A percentile compares a stretch with the other conserved stretches of the same genome.
These are phyloP conservation scores for Thelonectria olida DNA, from an alignment of 2,329 filamentous ascomycete genomes.

Conservation along the genomic window DNA sequence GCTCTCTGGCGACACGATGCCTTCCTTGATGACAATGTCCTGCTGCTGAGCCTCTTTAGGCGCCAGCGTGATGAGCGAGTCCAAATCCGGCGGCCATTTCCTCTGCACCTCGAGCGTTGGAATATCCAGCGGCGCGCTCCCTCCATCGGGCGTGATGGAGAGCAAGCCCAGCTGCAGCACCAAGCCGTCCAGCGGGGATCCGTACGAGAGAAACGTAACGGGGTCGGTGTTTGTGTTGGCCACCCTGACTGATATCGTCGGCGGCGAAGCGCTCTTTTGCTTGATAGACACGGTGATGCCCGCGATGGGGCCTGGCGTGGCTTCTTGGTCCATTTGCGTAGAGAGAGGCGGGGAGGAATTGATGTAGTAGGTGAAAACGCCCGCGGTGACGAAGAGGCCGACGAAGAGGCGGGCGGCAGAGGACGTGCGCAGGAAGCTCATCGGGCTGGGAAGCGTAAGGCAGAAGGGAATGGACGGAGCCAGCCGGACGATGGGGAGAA, in stretches of 20 bases:
- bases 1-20: conserved; percentile 46
- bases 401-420: conserved; percentile 30
- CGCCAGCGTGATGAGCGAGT: conserved; percentile 50
- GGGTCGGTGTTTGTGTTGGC: conserved; percentile 50
- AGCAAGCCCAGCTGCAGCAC: conserved; percentile 54
- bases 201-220: conserved; percentile 54
- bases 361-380: conserved; percentile 31
- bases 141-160: conserved; percentile 48
- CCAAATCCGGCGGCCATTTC: conserved; percentile 51
- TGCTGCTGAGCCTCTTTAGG: conserved; percentile 47
- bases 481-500: not conserved
- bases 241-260: conserved; percentile 48
- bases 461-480: not conserved
- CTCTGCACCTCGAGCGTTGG: conserved; percentile 50
- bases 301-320: conserved; percentile 23
- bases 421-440: conserved; percentile 32
- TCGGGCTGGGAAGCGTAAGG: conserved; percentile 4
- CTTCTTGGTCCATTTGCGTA: conserved; percentile 22
- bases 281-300: conserved; percentile 46
- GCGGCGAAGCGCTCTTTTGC: conserved; percentile 47
- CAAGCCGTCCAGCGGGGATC: conserved; percentile 56
- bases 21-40: conserved; percentile 49
- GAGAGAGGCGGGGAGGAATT: conserved; percentile 20
- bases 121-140: conserved; percentile 46
- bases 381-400: conserved; percentile 32